These are phyloP conservation scores for Cynanchum wilfordii DNA, from an alignment of 257 asterid species.

Conservation along the genomic window DNA sequence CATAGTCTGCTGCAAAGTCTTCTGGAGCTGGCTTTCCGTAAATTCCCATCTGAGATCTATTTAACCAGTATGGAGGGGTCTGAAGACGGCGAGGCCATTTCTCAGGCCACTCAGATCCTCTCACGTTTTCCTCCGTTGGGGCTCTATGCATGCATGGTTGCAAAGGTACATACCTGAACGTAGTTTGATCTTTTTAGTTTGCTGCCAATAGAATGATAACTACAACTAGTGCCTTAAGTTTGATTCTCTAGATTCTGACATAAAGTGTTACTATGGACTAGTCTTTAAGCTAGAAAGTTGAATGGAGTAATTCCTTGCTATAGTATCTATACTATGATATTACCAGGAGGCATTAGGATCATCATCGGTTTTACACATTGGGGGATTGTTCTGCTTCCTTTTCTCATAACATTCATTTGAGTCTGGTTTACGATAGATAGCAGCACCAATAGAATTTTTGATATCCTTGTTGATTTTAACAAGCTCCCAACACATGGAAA, in stretches of 20 bases:
- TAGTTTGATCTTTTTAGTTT: neutral
- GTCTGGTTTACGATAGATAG: slow-evolving; percentile 73
- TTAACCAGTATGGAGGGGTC: slow-evolving; percentile 73
- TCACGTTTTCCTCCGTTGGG: slow-evolving; percentile 45
- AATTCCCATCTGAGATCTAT: slow-evolving; percentile 60
- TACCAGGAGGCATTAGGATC: slow-evolving; percentile 93
- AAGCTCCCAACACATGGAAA: slow-evolving; percentile 90
- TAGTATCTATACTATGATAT: slow-evolving; percentile 12
- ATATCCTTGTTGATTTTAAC: slow-evolving; percentile 65
- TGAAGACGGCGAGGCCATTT: slow-evolving; percentile 77
- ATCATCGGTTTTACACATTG: slow-evolving; percentile 62
- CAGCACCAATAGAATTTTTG: slow-evolving; percentile 58
- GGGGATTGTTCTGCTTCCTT: slow-evolving; percentile 53
- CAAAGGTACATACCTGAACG: slow-evolving; percentile 71
- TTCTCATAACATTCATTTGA: slow-evolving; percentile 72
- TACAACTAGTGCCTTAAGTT: neutral
- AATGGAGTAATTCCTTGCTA: neutral
- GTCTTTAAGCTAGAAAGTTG: neutral
- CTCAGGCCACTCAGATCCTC: slow-evolving; percentile 89
- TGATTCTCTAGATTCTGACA: neutral
- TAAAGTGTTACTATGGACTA: neutral
- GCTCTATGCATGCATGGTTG: slow-evolving; percentile 74
- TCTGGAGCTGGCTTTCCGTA: slow-evolving; percentile 83
- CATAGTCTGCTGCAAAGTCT: slow-evolving; percentile 60
- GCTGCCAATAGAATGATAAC: neutral